Evolutionary conservation across 345 rosid genomes (phyloP), one percentile per base, ranked within the genome.

Genomic region (Bruguiera gymnorhiza): DNA sequence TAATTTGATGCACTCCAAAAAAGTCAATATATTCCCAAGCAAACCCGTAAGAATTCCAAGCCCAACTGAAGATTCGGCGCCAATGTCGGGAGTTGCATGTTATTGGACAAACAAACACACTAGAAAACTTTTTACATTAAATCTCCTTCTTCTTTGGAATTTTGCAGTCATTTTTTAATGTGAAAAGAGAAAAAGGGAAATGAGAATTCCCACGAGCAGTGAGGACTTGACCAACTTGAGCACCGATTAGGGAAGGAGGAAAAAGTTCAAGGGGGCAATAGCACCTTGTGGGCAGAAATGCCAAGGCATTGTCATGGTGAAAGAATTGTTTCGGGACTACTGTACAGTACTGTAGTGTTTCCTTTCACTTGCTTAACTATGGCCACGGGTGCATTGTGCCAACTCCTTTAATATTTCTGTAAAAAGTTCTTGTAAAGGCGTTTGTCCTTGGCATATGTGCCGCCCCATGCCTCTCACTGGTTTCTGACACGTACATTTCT

Each of bases 1-100:
- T 43, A 43, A 13, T 43, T 43, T 43, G 18, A 43, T 43, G 50
- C 50, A 18, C 5, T 13, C 50, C 50, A 13, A 43, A 43, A 56
- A 56, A 56, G 60, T 56, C 60, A 56, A 54, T 11, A 11, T 56
- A 21, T 56, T 27, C 50, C 50, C 50, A 43, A 0, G 50, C 50
- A 43, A 43, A 24, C 30, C 60, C 9, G 15, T 6, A 10, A 21
- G 60, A 56, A 56, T 39, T 24, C 21, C 13, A 39, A 46, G 18
- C 15, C 39, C 65, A 73, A 66, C 54, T 24, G 50, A 34, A 75
- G 30, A 65, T 57, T 68, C 81, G 62, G 86, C 86, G 65, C 8
- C 74, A 43, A 67, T 72, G 54, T 65, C 76, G 80, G 86, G 83
- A 52, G 82, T 60, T 63, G 78, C 67, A 55, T 29, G 61, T 27